Evolutionary conservation across 1,139 yeast genomes (phyloP), one percentile per base, ranked within the genome.

Genomic region (Candida smagusa): DNA sequence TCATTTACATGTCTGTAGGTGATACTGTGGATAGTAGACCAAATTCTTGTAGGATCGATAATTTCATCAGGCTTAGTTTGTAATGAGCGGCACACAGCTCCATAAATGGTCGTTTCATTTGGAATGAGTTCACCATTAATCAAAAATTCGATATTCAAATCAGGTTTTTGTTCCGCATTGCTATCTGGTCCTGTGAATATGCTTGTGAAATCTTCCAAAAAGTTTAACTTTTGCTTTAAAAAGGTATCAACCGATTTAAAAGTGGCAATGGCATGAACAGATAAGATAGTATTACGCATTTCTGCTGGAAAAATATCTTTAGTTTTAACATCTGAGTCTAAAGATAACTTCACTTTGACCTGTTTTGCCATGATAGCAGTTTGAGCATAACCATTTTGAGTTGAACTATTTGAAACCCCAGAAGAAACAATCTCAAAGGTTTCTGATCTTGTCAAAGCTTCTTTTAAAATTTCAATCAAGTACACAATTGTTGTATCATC

Each of bases 261-360:
- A 0, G 96, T 84, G 0, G 96, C 95, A 49, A 89, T 82, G 0
- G 95, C 95, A 56, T 89, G 96, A n/a, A 86, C 85, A 12, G 90
- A 74, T 12, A 89, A 63, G 25, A 79, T 61, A 52, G 82, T 54
- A 27, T 66, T 65, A 28, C 65, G 65, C 47, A 68, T 51, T 6
- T 52, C 54, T 1, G 58, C 51, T 1, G 73, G 67, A 11, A 58
- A 57, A 4, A 12, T 8, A 5, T 47, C 56, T 11, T 48, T 44
- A 7, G 43, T 35, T n/a, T 51, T 54, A 7, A 56, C 64, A n/a
- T 58, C 58, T 2, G 56, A 57, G 7, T 47, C 51, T 12, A 89
- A 65, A 43, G 72, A 76, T 9, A 89, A 51, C 9, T 12, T n/a
- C 9, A 27, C 8, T 43, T 79, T 79, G 30, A 89, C 65, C 54